Conservation (phyloP, 768 basidiomycete genomes). For the Cystofilobasidium bisporidii region DNA sequence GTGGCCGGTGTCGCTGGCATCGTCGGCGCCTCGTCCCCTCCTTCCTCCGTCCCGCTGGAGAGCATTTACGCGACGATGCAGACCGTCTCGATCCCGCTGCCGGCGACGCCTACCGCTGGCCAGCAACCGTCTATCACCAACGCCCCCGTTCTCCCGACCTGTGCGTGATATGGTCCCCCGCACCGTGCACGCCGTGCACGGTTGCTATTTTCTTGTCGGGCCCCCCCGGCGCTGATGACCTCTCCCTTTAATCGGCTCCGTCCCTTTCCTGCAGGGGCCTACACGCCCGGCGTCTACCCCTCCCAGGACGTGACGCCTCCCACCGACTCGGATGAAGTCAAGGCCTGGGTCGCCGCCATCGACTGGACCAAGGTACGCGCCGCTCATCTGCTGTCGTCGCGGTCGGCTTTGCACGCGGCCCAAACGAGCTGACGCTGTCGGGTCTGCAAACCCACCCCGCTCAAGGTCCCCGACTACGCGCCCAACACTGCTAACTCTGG, state of each 20-base stretch:
- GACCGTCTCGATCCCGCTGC: slow-evolving; percentile 1
- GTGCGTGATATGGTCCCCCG: background rate
- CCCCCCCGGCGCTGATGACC: background rate
- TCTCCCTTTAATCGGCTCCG: background rate
- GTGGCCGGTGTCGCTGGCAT: background rate
- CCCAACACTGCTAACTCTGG: slow-evolving; percentile 18
- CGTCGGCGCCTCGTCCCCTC: background rate
- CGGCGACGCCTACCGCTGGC: slow-evolving; percentile 9
- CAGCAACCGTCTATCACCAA: background rate
- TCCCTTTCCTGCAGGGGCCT: slow-evolving; percentile 1
- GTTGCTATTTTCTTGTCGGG: no score
- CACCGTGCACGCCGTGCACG: no score
- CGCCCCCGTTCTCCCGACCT: background rate
- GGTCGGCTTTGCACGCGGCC: no score
- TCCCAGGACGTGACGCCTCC: slow-evolving; percentile 36
- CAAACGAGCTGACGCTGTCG: no score
- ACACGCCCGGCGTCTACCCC: slow-evolving; percentile 33
- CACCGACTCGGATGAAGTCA: slow-evolving; percentile 36
- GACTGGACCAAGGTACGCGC: slow-evolving; percentile 20
- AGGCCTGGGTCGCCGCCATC: slow-evolving; percentile 30
- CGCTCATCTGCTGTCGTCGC: background rate
- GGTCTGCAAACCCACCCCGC: no score
- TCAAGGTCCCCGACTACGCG: slow-evolving; percentile 23
- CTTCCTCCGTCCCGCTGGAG: background rate
- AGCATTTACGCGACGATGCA: background rate